Percentiles rank a stretch among this genome's conserved stretches.
Conservation (phyloP, 1,284 basidiomycete species). For the Austropuccinia psidii region DNA sequence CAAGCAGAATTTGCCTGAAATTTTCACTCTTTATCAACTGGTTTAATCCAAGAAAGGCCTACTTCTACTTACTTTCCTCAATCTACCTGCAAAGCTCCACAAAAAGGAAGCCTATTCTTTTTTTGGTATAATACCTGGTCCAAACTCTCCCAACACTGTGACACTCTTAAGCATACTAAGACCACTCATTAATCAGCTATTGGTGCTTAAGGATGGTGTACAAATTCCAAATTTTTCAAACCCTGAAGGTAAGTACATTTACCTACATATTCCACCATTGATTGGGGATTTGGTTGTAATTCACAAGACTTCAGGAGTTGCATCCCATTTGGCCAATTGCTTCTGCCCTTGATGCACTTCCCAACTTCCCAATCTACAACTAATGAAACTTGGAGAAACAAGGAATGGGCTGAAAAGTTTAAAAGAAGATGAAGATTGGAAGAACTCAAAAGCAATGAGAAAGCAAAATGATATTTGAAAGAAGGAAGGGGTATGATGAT, state of each 20-base stretch:
- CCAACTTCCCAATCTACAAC: too few species aligned
- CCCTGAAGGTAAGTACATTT: not conserved
- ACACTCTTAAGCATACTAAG: not conserved
- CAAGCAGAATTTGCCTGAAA: too few species aligned
- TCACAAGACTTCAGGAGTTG: conserved; percentile 2
- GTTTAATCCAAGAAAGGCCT: conserved; percentile 13
- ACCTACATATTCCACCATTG: not conserved
- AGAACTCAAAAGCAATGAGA: not conserved
- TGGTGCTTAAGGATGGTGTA: too few species aligned
- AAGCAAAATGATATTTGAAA: not conserved
- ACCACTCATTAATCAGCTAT: not conserved
- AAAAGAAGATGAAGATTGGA: not conserved
- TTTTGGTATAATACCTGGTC: conserved; percentile 3
- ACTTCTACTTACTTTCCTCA: conserved; percentile 6
- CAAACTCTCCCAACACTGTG: not conserved
- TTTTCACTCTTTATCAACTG: conserved; percentile 22
- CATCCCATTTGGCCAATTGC: not conserved
- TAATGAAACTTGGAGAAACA: too few species aligned
- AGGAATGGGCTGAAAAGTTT: too few species aligned
- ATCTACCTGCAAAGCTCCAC: not conserved
- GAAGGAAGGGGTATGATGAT: not conserved
- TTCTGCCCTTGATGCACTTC: conserved; percentile 23
- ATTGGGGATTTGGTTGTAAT: conserved; percentile 8
- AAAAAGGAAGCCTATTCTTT: not conserved
- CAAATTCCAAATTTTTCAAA: not conserved